Conservation (phyloP, 2,329 filamentous ascomycete genomes). For the Thielaviopsis punctulata region DNA sequence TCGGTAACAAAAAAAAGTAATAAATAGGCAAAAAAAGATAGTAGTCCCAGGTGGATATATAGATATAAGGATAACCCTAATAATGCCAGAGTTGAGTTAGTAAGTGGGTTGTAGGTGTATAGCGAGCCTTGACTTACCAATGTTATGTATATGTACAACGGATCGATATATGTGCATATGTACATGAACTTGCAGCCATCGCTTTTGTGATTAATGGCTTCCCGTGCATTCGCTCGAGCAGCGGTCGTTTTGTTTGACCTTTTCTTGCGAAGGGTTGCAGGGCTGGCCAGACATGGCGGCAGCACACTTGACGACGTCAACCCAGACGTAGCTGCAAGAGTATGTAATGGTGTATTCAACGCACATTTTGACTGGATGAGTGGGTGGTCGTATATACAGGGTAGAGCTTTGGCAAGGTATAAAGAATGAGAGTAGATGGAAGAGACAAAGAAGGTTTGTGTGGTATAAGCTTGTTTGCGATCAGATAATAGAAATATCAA, state of each 20-base stretch:
- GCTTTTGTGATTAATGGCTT: background rate
- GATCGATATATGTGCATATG: too few relatives aligned
- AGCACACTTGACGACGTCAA: background rate
- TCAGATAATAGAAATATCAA: too few relatives aligned
- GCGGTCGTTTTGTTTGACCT: background rate
- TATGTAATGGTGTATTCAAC: conserved; percentile 4
- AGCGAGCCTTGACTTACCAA: too few relatives aligned
- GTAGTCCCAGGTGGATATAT: background rate
- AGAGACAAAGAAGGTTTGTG: too few relatives aligned
- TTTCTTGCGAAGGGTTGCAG: background rate
- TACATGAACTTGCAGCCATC: too few relatives aligned
- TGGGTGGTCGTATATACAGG: too few relatives aligned
- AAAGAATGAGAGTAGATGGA: background rate
- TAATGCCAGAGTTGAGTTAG: too few relatives aligned
- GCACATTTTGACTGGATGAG: conserved; percentile 2
- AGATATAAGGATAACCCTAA: background rate
- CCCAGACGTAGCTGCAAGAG: conserved; percentile 3
- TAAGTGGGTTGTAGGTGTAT: too few relatives aligned
- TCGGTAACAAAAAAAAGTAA: background rate
- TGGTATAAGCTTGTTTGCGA: too few relatives aligned
- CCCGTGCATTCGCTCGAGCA: background rate
- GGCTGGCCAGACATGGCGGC: background rate
- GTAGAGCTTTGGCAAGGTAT: too few relatives aligned
- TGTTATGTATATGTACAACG: too few relatives aligned
- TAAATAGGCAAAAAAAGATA: background rate